A percentile compares a stretch with the other conserved stretches of the same genome.
Conservation (phyloP, 2,329 filamentous ascomycete species). For the Sporothrix brunneoviolacea region DNA sequence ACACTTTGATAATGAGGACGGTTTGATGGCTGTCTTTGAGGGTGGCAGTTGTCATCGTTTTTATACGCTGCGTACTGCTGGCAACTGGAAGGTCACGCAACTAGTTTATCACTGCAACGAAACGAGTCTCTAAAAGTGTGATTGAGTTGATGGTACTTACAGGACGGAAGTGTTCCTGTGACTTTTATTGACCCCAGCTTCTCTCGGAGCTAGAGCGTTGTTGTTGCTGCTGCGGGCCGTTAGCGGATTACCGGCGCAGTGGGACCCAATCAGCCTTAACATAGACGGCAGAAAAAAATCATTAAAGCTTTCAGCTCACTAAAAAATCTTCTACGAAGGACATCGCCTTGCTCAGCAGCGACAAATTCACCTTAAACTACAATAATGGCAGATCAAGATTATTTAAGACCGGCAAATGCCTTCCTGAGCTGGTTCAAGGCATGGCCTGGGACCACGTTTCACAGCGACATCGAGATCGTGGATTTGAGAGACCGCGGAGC, state of each 20-base stretch:
- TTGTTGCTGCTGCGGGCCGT: conserved; percentile 3
- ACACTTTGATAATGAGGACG: too few relatives aligned
- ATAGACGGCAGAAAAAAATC: neutral
- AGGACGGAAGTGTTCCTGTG: too few relatives aligned
- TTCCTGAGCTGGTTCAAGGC: conserved; percentile 51
- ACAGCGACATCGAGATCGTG: conserved; percentile 43
- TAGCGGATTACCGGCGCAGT: conserved; percentile 6
- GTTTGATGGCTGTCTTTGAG: too few relatives aligned
- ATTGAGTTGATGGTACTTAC: neutral
- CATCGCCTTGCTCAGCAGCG: neutral
- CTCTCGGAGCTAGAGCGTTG: neutral
- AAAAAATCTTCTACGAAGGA: neutral
- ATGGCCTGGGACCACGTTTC: conserved; percentile 47
- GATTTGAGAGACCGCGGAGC: conserved; percentile 45
- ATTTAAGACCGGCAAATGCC: conserved; percentile 35
- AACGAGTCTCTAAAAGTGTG: neutral
- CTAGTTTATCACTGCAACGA: too few relatives aligned
- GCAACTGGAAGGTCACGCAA: too few relatives aligned
- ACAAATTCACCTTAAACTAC: neutral
- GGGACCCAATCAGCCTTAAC: neutral
- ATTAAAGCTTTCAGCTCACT: neutral
- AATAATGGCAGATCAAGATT: conserved; percentile 25
- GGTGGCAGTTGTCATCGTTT: too few relatives aligned
- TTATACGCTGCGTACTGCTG: too few relatives aligned
- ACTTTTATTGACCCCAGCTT: too few relatives aligned